Conservation (phyloP, 306 rosid genomes). For the Quercus suber region DNA sequence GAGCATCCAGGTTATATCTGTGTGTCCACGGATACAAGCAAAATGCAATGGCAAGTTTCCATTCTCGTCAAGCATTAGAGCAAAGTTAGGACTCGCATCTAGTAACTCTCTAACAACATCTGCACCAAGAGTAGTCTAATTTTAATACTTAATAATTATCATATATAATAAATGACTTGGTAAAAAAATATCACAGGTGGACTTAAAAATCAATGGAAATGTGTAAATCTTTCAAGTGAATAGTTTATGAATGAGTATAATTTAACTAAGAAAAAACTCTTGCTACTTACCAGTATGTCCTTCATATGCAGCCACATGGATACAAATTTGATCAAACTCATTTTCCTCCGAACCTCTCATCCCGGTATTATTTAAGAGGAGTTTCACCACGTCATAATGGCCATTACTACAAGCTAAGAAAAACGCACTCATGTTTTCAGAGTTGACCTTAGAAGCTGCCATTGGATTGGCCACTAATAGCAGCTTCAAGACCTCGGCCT, state of each 20-base stretch:
- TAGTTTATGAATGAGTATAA: neutral
- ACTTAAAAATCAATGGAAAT: neutral
- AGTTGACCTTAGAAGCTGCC: slow-evolving; percentile 41
- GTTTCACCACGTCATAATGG: slow-evolving; percentile 48
- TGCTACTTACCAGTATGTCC: slow-evolving; percentile 53
- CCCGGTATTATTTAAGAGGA: slow-evolving; percentile 39
- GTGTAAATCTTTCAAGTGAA: neutral
- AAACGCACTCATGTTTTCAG: slow-evolving; percentile 32
- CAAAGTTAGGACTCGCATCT: slow-evolving; percentile 36
- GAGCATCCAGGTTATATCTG: slow-evolving; percentile 51
- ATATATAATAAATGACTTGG: no score
- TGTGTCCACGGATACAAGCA: slow-evolving; percentile 40
- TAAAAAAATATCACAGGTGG: neutral
- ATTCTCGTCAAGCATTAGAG: slow-evolving; percentile 34
- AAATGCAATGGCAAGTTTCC: slow-evolving; percentile 61
- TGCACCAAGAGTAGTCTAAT: slow-evolving; percentile 24
- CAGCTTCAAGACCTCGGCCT: slow-evolving; percentile 32
- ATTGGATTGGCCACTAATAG: slow-evolving; percentile 44
- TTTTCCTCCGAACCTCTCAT: slow-evolving; percentile 19
- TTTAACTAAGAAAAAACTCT: neutral
- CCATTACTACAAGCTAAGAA: slow-evolving; percentile 58
- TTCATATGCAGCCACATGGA: slow-evolving; percentile 50
- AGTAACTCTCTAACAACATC: slow-evolving; percentile 62
- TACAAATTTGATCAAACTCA: slow-evolving; percentile 41
- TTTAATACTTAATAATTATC: neutral